phyloP scores from a whole-genome alignment of 208 protist genomes.

The Trypanosoma cruzi region DNA sequence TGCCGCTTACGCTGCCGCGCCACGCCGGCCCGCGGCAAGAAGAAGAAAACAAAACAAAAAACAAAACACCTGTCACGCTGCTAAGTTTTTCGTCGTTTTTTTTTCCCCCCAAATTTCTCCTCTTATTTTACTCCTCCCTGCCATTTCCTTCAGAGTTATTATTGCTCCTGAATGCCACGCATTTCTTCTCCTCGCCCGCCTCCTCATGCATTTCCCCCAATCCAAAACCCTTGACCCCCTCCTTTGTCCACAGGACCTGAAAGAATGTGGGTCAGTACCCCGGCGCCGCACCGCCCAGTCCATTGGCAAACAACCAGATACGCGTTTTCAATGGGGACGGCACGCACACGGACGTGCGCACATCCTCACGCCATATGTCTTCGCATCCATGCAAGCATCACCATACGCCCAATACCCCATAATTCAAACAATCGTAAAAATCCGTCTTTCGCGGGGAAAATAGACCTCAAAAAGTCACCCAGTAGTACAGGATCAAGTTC shows the following conservation, averaged over 20 bases:
- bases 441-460: conserved; percentile 47
- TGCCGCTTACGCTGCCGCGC: not conserved
- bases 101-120: not conserved
- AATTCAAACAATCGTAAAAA: conserved; percentile 86
- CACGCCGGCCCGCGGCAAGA: not conserved
- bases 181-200: too few species aligned
- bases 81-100: not conserved
- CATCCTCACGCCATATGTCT: not conserved
- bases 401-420: conserved; percentile 70
- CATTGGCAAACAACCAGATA: not conserved
- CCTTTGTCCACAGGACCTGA: too few species aligned
- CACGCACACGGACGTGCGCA: not conserved
- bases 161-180: too few species aligned
- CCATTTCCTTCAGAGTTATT: not conserved
- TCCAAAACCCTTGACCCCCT: too few species aligned
- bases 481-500: conserved; percentile 48
- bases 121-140: not conserved
- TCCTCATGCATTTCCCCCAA: too few species aligned
- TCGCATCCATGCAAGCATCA: conserved; percentile 4
- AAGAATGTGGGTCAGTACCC: too few species aligned
- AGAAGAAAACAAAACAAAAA: conserved; percentile 6
- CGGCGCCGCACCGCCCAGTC: too few species aligned
- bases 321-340: too few species aligned
- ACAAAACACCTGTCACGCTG: not conserved
- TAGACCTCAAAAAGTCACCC: conserved; percentile 47